These are phyloP conservation scores for Alternaria dauci DNA, from an alignment of 2,329 filamentous ascomycete species.

Conservation along the genomic window DNA sequence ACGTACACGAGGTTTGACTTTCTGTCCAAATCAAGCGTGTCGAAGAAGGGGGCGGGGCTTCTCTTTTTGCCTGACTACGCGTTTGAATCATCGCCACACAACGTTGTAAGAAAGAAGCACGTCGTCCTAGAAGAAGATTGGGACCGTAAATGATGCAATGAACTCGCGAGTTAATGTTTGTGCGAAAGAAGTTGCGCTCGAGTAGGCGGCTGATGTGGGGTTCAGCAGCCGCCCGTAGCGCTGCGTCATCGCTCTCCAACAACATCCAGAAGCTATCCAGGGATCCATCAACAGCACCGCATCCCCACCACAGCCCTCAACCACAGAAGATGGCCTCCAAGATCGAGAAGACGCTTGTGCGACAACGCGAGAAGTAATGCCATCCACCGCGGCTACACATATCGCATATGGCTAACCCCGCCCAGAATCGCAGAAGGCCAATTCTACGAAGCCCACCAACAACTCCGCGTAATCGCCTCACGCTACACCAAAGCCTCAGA, in stretches of 20 bases:
- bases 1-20: not conserved
- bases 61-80: not conserved
- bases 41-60: not conserved
- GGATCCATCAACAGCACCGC: not conserved
- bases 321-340: slow-evolving; percentile 53
- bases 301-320: not conserved
- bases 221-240: slow-evolving; percentile 21
- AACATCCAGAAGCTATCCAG: slow-evolving; percentile 6
- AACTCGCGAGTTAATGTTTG: not conserved
- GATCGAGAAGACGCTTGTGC: slow-evolving; percentile 75
- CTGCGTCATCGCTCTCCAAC: slow-evolving; percentile 29
- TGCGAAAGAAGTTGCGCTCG: not conserved
- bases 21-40: not conserved
- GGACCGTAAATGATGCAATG: not conserved
- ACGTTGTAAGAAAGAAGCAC: not conserved
- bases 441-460: slow-evolving; percentile 98
- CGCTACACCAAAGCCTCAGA: slow-evolving; percentile 90
- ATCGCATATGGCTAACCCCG: slow-evolving; percentile 22
- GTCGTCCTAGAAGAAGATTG: not conserved
- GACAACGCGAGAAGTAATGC: slow-evolving; percentile 77
- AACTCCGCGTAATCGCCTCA: slow-evolving; percentile 92
- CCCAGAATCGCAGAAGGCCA: slow-evolving; percentile 84
- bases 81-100: not conserved
- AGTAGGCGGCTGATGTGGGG: slow-evolving; percentile 12
- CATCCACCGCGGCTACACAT: not conserved